Base-by-base conservation (phyloP, 2,329 filamentous ascomycete species). In the Aspergillus eucalypticola region DNA sequence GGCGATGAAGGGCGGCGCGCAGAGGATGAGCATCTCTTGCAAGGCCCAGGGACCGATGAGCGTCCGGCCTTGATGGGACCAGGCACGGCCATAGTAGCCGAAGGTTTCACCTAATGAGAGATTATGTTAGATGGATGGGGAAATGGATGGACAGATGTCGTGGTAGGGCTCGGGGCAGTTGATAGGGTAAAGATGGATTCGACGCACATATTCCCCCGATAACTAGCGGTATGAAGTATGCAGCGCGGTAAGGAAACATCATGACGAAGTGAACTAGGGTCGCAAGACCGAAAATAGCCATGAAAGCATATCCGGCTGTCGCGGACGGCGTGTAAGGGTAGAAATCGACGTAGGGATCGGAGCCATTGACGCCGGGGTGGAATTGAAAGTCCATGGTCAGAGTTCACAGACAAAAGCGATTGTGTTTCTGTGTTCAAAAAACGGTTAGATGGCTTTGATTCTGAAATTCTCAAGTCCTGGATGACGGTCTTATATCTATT, bases 1-100 rank as follows among this genome's bases (percentile, higher is more conserved):
- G 8, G 79, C 75, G 49, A 79, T 74, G 4, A 82, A 68, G 0
- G 76, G 72, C 0, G 79, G 78, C 0, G 76, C 74, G 10, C 79
- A 67, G 3, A 81, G 71, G 46, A 78, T 72, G 23, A 76, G 67
- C 57, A 79, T 70, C 29, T 72, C 69, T 58, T 80, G 77, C 1
- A 76, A 68, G 0, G 72, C 70, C 68, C 73, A 80, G 1, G 75
- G 62, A 0, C 52, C 52, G 29, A 72, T 71, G 1, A 65, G 59
- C 0, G 66, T 68, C 23, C 59, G 61, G 58, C 66, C 54, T 49
- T 72, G 48, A 51, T 77, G 73, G 0, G 73, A 72, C 65, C 70
- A 68, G n/a, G 73, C 72, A 27, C 74, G 69, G 44, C 71, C 74
- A 54, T 73, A 72, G 61, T 77, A 77, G 27, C 75, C 74, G 35